Conservation (phyloP, 2,329 filamentous ascomycete species). For the Botryotinia globosa region DNA sequence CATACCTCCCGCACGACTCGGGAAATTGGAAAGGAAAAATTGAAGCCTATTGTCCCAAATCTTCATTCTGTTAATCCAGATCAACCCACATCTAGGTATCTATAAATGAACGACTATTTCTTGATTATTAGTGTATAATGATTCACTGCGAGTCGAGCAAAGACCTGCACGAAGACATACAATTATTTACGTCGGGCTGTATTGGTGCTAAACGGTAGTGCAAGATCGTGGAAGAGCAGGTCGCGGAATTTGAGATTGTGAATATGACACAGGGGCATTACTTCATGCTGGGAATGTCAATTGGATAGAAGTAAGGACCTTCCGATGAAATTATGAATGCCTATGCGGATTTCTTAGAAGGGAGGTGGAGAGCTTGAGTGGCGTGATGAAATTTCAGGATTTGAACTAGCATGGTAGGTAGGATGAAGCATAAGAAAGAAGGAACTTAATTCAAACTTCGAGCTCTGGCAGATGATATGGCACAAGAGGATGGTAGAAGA, state of each 20-base stretch:
- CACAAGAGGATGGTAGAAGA: neutral
- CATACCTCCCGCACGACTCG: neutral
- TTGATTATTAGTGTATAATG: neutral
- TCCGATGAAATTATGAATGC: neutral
- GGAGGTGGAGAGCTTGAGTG: neutral
- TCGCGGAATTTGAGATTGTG: neutral
- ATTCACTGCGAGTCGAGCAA: neutral
- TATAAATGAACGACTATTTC: neutral
- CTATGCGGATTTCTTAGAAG: neutral
- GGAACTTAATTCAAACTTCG: neutral
- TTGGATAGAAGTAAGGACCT: neutral
- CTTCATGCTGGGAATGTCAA: neutral
- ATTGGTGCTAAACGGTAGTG: neutral
- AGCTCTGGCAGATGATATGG: neutral
- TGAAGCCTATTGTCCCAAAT: neutral
- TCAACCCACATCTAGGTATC: neutral
- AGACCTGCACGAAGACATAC: neutral
- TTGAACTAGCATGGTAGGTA: neutral
- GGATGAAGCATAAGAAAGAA: neutral
- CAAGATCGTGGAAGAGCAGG: neutral
- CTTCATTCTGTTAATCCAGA: neutral
- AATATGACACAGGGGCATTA: neutral
- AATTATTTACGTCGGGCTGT: fast-evolving
- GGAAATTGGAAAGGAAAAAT: neutral
- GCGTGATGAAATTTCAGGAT: neutral